Base-by-base conservation (phyloP, 768 basidiomycete genomes). In the Cyclocybe aegerita region DNA sequence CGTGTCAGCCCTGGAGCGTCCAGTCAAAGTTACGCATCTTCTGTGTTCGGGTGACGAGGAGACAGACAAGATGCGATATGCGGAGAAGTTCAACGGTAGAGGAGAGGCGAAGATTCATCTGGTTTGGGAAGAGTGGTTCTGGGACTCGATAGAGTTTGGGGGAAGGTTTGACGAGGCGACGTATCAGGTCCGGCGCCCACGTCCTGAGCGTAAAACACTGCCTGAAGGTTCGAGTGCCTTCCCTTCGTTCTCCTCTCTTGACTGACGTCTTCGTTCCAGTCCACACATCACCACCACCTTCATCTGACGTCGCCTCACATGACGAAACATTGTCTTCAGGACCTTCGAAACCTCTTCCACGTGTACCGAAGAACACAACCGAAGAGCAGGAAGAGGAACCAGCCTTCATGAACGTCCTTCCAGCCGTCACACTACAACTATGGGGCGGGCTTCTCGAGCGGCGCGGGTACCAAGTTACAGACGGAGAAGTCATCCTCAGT, bases 51-150 rank as follows among this genome's bases (percentile, higher is more conserved):
- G 84, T 38, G 77, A 83, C 53, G 76, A 76, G 40, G 76, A 86
- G 64, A 78, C 85, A 9, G 82, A 88, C 43, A 93, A 93, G 71
- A 86, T 93, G 76, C 75, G 71, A 4, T 90, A 88, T 59, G 90
- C 90, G 0, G 77, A 83, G 49, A 87, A 86, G 60, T 88, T 89
- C 59, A 88, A 88, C 61, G 64, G 72, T 12, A 72, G 75, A 15
- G 80, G 83, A 32, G 90, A 91, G 65, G 86, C 85, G 4, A 75
- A 80, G 39, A 93, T 93, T 31, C 75, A 80, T 43, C 71, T 95
- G 2, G 82, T 97, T 1, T 96, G 94, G 89, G 93, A 95, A 61
- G 93, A 96, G 54, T 98, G 95, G 95, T 88, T 97, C 49, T 95
- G 92, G 92, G 94, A 97, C 60, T 95, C 81, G 23, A 60, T 95